Evolutionary conservation across 164 flowering plant genomes (phyloP).

Genomic region (Pachysandra terminalis): DNA sequence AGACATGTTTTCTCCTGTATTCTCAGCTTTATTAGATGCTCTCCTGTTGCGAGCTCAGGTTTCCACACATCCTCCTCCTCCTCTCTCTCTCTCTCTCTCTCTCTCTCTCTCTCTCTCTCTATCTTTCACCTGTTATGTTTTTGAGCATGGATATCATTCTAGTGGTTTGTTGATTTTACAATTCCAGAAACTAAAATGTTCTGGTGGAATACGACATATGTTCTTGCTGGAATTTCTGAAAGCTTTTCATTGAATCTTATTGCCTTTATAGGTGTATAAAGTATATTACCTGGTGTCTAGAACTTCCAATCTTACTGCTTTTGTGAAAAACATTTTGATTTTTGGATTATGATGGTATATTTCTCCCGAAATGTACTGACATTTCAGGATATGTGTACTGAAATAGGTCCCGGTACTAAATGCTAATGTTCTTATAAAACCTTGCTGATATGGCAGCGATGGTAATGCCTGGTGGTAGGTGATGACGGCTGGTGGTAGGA

Average conservation of each 20-base stretch:
- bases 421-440: too few species aligned
- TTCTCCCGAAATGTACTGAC: too few species aligned
- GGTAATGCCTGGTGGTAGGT: too few species aligned
- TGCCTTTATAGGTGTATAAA: background rate
- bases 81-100: too few species aligned
- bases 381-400: too few species aligned
- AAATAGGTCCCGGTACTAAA: too few species aligned
- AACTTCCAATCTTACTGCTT: background rate
- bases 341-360: too few species aligned
- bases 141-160: background rate
- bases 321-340: too few species aligned
- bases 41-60: conserved; percentile 92
- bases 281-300: background rate
- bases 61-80: too few species aligned
- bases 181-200: background rate
- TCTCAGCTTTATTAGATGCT: conserved; percentile 77
- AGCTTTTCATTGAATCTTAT: background rate
- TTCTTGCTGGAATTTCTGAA: background rate
- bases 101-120: too few species aligned
- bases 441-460: too few species aligned
- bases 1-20: conserved; percentile 60
- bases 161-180: background rate
- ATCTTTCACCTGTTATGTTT: background rate
- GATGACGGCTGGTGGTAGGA: too few species aligned
- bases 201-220: background rate